A percentile compares a stretch with the other conserved stretches of the same genome.
Evolutionary conservation across 306 rosid species (phyloP).

Genomic region (Crotalaria pallida): DNA sequence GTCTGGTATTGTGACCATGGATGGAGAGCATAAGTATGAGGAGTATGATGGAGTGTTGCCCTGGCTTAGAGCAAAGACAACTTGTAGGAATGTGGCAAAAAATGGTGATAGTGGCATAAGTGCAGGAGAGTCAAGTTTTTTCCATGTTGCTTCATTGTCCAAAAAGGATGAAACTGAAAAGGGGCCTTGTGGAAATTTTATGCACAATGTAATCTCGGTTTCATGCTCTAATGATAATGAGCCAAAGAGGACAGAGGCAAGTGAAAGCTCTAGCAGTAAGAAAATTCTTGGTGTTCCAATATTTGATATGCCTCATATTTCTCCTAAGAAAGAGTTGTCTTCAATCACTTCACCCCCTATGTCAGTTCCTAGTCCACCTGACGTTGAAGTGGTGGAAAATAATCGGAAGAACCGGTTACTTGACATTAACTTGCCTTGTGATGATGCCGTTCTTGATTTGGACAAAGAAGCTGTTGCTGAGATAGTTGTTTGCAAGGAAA

Average conservation of each 20-base stretch:
- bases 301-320: slow-evolving; percentile 44
- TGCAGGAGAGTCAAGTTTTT: slow-evolving; percentile 36
- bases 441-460: slow-evolving; percentile 45
- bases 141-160: slow-evolving; percentile 33
- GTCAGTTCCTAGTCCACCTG: slow-evolving; percentile 32
- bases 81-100: slow-evolving; percentile 44
- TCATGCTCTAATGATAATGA: slow-evolving; percentile 40
- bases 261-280: slow-evolving; percentile 37
- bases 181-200: slow-evolving; percentile 30
- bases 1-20: slow-evolving; percentile 31
- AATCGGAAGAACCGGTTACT: slow-evolving; percentile 31
- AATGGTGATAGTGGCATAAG: slow-evolving; percentile 31
- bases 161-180: slow-evolving; percentile 38
- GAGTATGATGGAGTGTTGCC: slow-evolving; percentile 50
- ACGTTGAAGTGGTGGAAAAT: slow-evolving; percentile 33
- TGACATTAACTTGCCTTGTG: slow-evolving; percentile 88
- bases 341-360: slow-evolving; percentile 32
- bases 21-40: slow-evolving; percentile 44
- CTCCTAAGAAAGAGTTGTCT: slow-evolving; percentile 53
- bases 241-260: slow-evolving; percentile 36
- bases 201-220: slow-evolving; percentile 35
- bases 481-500: slow-evolving; percentile 27
- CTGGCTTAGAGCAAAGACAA: slow-evolving; percentile 57
- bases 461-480: slow-evolving; percentile 33
- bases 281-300: slow-evolving; percentile 69